Evolutionary conservation across 2,329 filamentous ascomycete genomes (phyloP), one percentile per base, ranked within the genome.

Genomic region (Trichoderma sp.): DNA sequence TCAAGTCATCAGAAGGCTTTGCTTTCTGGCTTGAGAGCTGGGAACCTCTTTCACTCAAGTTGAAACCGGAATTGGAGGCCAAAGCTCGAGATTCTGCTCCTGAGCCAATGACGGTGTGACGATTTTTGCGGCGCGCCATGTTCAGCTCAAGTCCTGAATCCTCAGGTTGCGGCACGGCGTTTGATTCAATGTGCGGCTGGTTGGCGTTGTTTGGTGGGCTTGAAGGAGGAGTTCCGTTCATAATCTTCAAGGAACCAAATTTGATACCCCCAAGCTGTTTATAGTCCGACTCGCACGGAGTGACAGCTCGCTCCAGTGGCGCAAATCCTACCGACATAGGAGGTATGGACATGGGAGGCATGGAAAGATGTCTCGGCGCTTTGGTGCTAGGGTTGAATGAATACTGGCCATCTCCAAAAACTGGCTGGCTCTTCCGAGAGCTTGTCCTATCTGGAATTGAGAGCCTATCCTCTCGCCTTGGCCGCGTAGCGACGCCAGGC

Each of bases 191-290:
- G 7, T 12, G 28, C 23, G 17, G 64, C n/a, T 47, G 66, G 13
- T 65, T 59, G 12, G 11, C 17, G 9, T 59, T 72, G 26, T 70
- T 20, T 17, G 39, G 59, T 23, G 71, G 63, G 61, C 85, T 88
- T n/a, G 81, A 79, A 15, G 79, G 78, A 3, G 89, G 89, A 3
- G 82, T 81, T 15, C 88, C 89, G 77, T 91, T 91, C 26, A 84
- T 90, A 70, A 91, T 90, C 43, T 88, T 85, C 64, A 91, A 76
- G 2, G 88, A 88, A 2, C 90, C 90, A 68, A 90, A 85, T 76
- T 89, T 89, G 76, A 90, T 91, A 12, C 84, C 87, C 3, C 89
- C 89, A 36, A 88, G 85, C 59, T 90, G 88, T 72, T 84, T 83
- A 75, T 90, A 91, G n/a, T 87, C 85, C 32, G 82, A 78, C 28